Base-by-base conservation (phyloP, 179 eudicot genomes). In the Beta macrorhiza region DNA sequence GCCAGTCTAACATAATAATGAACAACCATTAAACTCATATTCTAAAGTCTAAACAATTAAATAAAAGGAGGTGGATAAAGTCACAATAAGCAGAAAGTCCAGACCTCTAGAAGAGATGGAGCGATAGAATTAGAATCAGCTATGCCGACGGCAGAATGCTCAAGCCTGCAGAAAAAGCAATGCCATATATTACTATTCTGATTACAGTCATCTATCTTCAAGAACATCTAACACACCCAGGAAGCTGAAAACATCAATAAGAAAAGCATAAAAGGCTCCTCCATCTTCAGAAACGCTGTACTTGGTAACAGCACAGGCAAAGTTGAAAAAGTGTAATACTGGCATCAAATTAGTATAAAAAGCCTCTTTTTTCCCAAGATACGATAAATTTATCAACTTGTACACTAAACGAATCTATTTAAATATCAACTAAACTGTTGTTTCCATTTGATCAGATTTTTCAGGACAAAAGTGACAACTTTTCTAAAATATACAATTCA, bases 21-120 rank as follows among this genome's bases (percentile, higher is more conserved):
- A 1, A 37, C 2, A 61, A 37, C 56, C 53, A 37, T 55, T 59
- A 19, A 69, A 47, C 4, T 19, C 57, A 51, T 67, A 20, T 32
- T 45, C 58, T 22, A 16, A 44, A 67, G 61, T 45, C 58, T 22
- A 16, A 44, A 67, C 70, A 77, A 37, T 42, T 8, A 56, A 42
- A 62, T n/a, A 58, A 59, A 57, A 2, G 10, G 11, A 7, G 14
- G 59, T 15, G 2, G 3, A 6, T 11, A 5, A 80, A 22, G 49
- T 59, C 44, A 53, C 17, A 65, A 72, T 10, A 25, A 44, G 45
- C 57, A 71, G 42, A 76, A 53, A 42, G 68, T 52, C 77, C 88
- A 77, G 64, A 94, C 98, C 97, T 94, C 97, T 81, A 94, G 75
- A 25, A 93, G 77, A 44, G 98, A 93, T 44, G 97, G 98, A 29